Evolutionary conservation across 2,329 filamentous ascomycete genomes (phyloP).

Genomic region (Ophidiomyces ophidiicola): DNA sequence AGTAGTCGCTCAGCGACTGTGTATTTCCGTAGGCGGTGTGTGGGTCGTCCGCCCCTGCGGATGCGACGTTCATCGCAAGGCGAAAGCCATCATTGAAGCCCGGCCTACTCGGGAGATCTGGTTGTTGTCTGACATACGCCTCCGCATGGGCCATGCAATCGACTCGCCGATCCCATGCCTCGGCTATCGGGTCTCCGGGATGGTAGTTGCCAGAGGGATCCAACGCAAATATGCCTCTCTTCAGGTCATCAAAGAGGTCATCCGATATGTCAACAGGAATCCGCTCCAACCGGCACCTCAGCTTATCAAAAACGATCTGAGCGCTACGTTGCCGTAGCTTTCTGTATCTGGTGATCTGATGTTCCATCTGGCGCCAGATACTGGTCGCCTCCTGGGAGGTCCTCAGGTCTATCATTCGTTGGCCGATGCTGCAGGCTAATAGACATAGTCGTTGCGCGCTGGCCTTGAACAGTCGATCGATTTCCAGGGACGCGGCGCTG

Average conservation of each 20-base stretch:
- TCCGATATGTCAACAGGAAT: slow-evolving; percentile 23
- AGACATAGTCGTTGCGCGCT: slow-evolving; percentile 20
- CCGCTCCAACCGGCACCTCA: slow-evolving; percentile 20
- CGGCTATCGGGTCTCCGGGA: slow-evolving; percentile 21
- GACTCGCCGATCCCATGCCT: slow-evolving; percentile 17
- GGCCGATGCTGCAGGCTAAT: slow-evolving; percentile 18
- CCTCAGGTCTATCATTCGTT: slow-evolving; percentile 15
- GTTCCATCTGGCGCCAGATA: slow-evolving; percentile 21
- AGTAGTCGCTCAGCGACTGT: too few relatives aligned
- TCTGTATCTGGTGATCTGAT: slow-evolving; percentile 17
- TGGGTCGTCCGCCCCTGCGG: background rate
- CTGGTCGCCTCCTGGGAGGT: slow-evolving; percentile 18
- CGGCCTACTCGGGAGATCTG: slow-evolving; percentile 11
- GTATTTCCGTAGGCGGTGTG: background rate
- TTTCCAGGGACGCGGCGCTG: slow-evolving; percentile 14
- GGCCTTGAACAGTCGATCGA: slow-evolving; percentile 21
- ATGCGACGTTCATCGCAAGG: slow-evolving; percentile 9
- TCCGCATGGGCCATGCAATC: slow-evolving; percentile 11
- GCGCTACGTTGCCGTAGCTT: slow-evolving; percentile 19
- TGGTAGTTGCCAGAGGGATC: slow-evolving; percentile 24
- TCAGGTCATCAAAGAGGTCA: slow-evolving; percentile 23
- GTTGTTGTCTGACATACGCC: slow-evolving; percentile 11
- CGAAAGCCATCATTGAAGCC: slow-evolving; percentile 14
- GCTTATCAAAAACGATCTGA: slow-evolving; percentile 16
- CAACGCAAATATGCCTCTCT: slow-evolving; percentile 23